phyloP scores from a whole-genome alignment of 1,139 yeast species.

The Geotrichum australiense region DNA sequence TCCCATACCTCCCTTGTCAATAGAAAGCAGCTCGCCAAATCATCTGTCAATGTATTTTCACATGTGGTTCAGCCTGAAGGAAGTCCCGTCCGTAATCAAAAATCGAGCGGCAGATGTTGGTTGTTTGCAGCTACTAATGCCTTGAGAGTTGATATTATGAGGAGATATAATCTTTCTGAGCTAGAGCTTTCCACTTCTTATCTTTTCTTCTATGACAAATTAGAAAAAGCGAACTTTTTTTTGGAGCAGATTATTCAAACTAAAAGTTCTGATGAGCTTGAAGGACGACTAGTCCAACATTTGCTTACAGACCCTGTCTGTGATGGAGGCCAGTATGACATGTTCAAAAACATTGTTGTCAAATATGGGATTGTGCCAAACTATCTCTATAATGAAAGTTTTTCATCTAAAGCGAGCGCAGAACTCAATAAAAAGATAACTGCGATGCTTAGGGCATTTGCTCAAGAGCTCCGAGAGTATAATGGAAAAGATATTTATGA shows the following conservation, averaged over 20 bases:
- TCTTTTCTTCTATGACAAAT: slow-evolving; percentile 65
- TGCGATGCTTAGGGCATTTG: slow-evolving; percentile 68
- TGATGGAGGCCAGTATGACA: slow-evolving; percentile 86
- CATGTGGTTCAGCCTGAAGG: slow-evolving; percentile 57
- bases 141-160: slow-evolving; percentile 55
- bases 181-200: slow-evolving; percentile 71
- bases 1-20: slow-evolving; percentile 36
- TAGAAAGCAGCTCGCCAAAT: slow-evolving; percentile 39
- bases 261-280: slow-evolving; percentile 44
- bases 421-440: slow-evolving; percentile 55
- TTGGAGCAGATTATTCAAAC: slow-evolving; percentile 69
- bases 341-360: slow-evolving; percentile 65
- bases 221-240: slow-evolving; percentile 70
- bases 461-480: slow-evolving; percentile 53
- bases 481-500: slow-evolving; percentile 29
- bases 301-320: slow-evolving; percentile 56
- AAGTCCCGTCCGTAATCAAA: slow-evolving; percentile 66
- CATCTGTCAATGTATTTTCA: slow-evolving; percentile 46
- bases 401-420: slow-evolving; percentile 53
- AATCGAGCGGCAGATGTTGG: slow-evolving; percentile 79
- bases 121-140: slow-evolving; percentile 75
- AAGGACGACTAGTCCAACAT: slow-evolving; percentile 59
- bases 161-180: slow-evolving; percentile 55
- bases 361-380: slow-evolving; percentile 78
- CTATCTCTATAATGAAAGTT: slow-evolving; percentile 62